Evolutionary conservation across 1,139 yeast species (phyloP).

Genomic region (Martiniozyma asiatica): DNA sequence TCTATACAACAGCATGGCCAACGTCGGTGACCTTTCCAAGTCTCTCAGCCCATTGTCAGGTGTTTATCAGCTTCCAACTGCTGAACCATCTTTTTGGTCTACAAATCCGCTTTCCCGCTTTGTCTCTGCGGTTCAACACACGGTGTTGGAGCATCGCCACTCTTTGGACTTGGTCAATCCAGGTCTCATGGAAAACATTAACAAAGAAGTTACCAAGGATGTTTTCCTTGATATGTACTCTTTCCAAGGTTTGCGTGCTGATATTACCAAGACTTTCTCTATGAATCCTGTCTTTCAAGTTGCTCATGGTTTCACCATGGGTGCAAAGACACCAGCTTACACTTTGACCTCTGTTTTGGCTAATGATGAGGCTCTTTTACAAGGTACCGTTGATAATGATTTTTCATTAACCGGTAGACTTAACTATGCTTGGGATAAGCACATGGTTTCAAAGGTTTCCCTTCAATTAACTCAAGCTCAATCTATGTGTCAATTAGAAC

Average conservation of each 20-base stretch:
- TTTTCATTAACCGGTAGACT: slow-evolving; percentile 77
- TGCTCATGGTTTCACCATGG: slow-evolving; percentile 85
- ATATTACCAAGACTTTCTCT: slow-evolving; percentile 82
- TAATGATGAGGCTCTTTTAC: slow-evolving; percentile 73
- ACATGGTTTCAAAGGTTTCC: slow-evolving; percentile 71
- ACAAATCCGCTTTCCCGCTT: slow-evolving; percentile 78
- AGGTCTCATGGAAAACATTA: slow-evolving; percentile 88
- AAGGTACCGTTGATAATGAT: slow-evolving; percentile 87
- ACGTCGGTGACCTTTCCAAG: slow-evolving; percentile 21
- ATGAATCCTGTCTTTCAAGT: slow-evolving; percentile 96
- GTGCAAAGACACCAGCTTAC: slow-evolving; percentile 84
- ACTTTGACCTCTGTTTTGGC: slow-evolving; percentile 88
- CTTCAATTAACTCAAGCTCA: slow-evolving; percentile 83
- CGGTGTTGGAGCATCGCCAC: slow-evolving; percentile 66
- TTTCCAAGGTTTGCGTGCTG: slow-evolving; percentile 96
- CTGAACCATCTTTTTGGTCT: slow-evolving; percentile 57
- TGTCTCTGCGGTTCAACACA: slow-evolving; percentile 64
- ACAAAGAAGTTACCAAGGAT: slow-evolving; percentile 87
- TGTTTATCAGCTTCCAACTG: slow-evolving; percentile 38
- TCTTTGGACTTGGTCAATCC: slow-evolving; percentile 81
- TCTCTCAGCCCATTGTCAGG: slow-evolving; percentile 46
- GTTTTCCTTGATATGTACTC: slow-evolving; percentile 82
- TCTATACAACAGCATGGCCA: slow-evolving; percentile 14
- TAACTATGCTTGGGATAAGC: slow-evolving; percentile 84
- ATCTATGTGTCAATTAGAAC: slow-evolving; percentile 92